These are phyloP conservation scores for Ganoderma resinaceum DNA, from an alignment of 1,284 basidiomycete species.

Conservation along the genomic window DNA sequence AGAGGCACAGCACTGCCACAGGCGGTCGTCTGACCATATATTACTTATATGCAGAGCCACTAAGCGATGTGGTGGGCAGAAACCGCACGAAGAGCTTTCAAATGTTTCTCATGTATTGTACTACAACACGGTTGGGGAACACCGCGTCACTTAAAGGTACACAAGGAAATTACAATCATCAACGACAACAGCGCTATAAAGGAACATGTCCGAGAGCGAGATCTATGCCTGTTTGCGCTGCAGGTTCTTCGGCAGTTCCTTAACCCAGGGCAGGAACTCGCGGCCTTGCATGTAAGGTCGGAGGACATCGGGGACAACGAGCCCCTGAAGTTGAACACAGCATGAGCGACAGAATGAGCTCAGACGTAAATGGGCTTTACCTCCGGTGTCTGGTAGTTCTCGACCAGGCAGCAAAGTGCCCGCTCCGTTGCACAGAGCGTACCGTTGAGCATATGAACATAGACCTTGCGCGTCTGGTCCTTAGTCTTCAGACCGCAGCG, in stretches of 20 bases:
- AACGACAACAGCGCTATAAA: neutral
- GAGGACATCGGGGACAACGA: constrained; percentile 88
- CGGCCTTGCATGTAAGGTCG: constrained; percentile 97
- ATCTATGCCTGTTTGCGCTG: constrained; percentile 73
- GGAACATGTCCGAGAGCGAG: neutral
- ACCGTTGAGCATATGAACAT: constrained; percentile 98
- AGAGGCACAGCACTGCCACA: no score
- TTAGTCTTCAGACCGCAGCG: constrained; percentile 89
- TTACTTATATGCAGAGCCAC: no score
- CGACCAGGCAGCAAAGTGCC: constrained; percentile 96
- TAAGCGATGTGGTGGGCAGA: no score
- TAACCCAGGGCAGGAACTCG: constrained; percentile 90
- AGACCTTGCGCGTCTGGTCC: constrained; percentile 87
- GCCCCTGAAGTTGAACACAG: constrained; percentile 59
- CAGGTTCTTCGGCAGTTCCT: constrained; percentile 81
- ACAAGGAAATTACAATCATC: neutral
- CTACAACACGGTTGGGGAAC: constrained; percentile 4
- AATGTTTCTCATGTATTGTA: neutral
- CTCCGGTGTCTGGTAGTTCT: constrained; percentile 97
- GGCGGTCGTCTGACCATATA: neutral
- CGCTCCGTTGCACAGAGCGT: constrained; percentile 98
- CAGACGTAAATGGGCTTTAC: constrained; percentile 51
- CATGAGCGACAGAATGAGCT: neutral
- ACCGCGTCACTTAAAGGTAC: constrained; percentile 9
- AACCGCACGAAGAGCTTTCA: no score